Conservation (phyloP, 2,329 filamentous ascomycete genomes). For the Pezicula radicicola region DNA sequence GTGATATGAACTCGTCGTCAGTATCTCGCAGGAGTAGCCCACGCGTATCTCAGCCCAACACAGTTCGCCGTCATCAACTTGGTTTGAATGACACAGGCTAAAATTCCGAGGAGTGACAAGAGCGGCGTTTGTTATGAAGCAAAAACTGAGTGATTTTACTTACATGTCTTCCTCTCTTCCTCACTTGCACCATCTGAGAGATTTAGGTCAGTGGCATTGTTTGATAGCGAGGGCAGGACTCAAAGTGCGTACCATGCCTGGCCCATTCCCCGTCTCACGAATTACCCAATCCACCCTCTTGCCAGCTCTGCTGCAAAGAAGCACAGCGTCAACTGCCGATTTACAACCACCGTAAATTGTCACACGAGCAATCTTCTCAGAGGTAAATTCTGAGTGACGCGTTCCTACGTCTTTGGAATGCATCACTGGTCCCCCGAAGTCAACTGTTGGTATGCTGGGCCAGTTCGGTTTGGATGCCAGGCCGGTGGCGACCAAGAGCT, state of each 20-base stretch:
- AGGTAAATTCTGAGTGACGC: conserved; percentile 2
- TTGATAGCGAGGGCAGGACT: too few species aligned
- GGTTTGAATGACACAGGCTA: too few species aligned
- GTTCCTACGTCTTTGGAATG: conserved; percentile 10
- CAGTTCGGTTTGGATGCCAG: conserved; percentile 10
- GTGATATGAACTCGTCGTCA: too few species aligned
- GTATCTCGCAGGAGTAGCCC: too few species aligned
- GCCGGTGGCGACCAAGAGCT: conserved; percentile 10
- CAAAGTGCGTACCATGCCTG: conserved; percentile 1
- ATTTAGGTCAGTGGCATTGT: too few species aligned
- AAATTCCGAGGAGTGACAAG: too few species aligned
- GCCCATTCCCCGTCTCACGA: conserved; percentile 9
- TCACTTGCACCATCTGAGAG: conserved; percentile 4
- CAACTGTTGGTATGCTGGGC: conserved; percentile 5
- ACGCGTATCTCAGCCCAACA: too few species aligned
- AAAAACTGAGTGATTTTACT: too few species aligned
- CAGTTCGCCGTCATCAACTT: too few species aligned
- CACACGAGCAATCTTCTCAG: conserved; percentile 4
- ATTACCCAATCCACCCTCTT: conserved; percentile 14
- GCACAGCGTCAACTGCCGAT: conserved; percentile 9
- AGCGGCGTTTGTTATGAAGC: too few species aligned
- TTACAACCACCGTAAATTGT: conserved; percentile 11
- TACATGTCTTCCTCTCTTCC: conserved; percentile 4
- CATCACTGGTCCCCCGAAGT: conserved; percentile 4
- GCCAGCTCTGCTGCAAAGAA: conserved; percentile 4